Conservation (phyloP, 306 rosid species). For the Castanea sativa region DNA sequence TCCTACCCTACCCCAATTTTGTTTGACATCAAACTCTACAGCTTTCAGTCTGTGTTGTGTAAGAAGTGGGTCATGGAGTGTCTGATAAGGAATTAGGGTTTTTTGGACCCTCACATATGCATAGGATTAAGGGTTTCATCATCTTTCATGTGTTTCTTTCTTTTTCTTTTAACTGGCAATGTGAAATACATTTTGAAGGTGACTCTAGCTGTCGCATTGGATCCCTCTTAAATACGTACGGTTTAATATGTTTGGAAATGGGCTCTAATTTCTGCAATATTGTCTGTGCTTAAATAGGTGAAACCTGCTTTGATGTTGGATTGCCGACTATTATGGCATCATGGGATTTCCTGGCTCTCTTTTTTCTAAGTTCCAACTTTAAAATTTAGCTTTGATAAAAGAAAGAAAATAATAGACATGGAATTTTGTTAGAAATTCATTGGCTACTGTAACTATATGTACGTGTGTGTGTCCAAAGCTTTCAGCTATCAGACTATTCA, state of each 20-base stretch:
- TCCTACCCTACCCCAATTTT: slow-evolving; percentile 22
- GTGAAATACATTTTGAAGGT: not conserved
- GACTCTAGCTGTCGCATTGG: slow-evolving; percentile 34
- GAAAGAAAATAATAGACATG: no score
- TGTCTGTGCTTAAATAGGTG: slow-evolving; percentile 23
- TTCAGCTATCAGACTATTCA: no score
- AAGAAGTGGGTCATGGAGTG: slow-evolving; percentile 30
- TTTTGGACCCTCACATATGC: slow-evolving; percentile 31
- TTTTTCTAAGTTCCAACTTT: no score
- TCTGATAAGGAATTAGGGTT: slow-evolving; percentile 36
- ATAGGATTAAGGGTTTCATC: not conserved
- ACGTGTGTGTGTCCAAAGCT: no score
- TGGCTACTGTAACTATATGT: no score
- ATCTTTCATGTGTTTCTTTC: not conserved
- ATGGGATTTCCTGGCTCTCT: not conserved
- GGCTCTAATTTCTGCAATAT: slow-evolving; percentile 8
- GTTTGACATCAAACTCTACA: slow-evolving; percentile 30
- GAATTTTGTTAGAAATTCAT: no score
- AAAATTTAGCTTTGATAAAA: no score
- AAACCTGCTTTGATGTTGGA: slow-evolving; percentile 13
- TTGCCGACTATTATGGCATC: not conserved
- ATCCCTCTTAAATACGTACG: slow-evolving; percentile 15
- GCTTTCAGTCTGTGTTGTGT: slow-evolving; percentile 35
- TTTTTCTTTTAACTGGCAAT: not conserved
- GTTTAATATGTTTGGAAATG: slow-evolving; percentile 6